Conservation (phyloP, 331 rosid genomes). For the Quercus tomentella region DNA sequence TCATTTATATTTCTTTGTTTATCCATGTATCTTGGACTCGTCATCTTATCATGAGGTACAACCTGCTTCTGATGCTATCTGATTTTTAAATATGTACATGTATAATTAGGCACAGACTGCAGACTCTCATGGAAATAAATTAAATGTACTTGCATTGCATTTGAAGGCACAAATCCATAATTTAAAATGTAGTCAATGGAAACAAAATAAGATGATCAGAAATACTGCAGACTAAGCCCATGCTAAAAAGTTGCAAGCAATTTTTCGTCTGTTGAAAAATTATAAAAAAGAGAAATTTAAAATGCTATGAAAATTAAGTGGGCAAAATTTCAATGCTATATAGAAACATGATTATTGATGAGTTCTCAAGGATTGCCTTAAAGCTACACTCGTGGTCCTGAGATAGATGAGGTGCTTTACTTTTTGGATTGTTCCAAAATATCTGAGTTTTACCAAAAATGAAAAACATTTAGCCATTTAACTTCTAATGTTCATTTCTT, state of each 20-base stretch:
- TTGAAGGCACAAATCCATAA: neutral
- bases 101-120: neutral
- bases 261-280: neutral
- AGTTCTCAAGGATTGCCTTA: neutral
- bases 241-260: neutral
- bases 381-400: neutral
- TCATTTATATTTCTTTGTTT: conserved; percentile 63
- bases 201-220: neutral
- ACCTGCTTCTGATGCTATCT: neutral
- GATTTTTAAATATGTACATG: neutral
- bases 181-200: neutral
- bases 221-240: neutral
- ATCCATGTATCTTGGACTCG: conserved; percentile 76
- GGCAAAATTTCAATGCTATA: neutral
- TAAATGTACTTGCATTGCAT: neutral
- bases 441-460: too few relatives aligned
- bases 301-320: neutral
- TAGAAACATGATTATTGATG: neutral
- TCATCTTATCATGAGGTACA: conserved; percentile 86
- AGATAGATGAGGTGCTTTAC: too few relatives aligned
- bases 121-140: neutral
- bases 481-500: too few relatives aligned
- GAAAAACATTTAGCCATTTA: too few relatives aligned
- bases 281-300: neutral
- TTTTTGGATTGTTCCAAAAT: too few relatives aligned